A percentile compares a stretch with the other conserved stretches of the same genome.
phyloP scores from a whole-genome alignment of 345 rosid genomes.

The Melastoma malabathricum region DNA sequence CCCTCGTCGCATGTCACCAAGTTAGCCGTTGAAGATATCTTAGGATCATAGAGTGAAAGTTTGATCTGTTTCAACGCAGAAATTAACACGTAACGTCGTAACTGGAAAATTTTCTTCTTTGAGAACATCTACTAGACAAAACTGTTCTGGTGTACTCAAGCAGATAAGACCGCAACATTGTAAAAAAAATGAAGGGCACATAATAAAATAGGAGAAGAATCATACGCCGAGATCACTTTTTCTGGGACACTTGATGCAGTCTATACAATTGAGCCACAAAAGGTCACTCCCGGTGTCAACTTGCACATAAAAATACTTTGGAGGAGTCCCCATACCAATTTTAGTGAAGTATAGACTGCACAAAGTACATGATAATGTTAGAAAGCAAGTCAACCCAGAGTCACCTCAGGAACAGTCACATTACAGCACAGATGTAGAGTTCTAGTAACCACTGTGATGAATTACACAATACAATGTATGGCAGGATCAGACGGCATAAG shows the following conservation, averaged over 20 bases:
- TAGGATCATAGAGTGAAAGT: slow-evolving; percentile 24
- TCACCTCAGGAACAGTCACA: too few relatives aligned
- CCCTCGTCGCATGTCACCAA: slow-evolving; percentile 18
- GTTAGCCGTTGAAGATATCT: slow-evolving; percentile 14
- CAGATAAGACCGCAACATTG: neutral
- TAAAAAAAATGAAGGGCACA: neutral
- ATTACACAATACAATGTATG: too few relatives aligned
- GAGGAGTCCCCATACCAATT: slow-evolving; percentile 30
- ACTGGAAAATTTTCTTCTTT: neutral
- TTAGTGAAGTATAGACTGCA: slow-evolving; percentile 29
- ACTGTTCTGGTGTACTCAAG: too few relatives aligned
- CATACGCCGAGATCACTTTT: slow-evolving; percentile 35
- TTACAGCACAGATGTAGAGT: too few relatives aligned
- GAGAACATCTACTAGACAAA: slow-evolving; percentile 16
- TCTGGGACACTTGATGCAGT: slow-evolving; percentile 26
- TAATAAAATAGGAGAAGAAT: neutral
- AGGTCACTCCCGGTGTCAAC: slow-evolving; percentile 42
- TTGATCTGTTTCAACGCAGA: slow-evolving; percentile 17
- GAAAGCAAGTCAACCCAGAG: too few relatives aligned
- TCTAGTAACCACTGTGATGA: too few relatives aligned
- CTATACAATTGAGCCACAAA: slow-evolving; percentile 34
- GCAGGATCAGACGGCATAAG: too few relatives aligned
- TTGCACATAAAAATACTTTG: slow-evolving; percentile 31
- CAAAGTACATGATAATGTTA: neutral
- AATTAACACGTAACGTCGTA: neutral